Evolutionary conservation across 352 stramenopile genomes (phyloP), one percentile per base, ranked within the genome.

Genomic region (Pythium dissimile): DNA sequence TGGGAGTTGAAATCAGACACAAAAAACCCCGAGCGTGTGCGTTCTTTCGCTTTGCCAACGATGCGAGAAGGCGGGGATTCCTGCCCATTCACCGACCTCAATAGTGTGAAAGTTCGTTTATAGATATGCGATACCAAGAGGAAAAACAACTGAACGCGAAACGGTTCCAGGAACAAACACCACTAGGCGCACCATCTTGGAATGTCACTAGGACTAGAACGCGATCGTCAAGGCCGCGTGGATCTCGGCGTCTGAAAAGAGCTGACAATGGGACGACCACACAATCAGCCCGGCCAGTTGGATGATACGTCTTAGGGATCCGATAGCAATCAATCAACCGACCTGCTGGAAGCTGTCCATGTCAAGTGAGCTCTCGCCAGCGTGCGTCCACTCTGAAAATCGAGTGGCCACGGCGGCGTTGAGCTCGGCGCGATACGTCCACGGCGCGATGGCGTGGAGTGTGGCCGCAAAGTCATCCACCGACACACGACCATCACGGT

Each of bases 391-490:
- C 16, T 37, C 26, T 5, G 46, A 9, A 13, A 78, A 27, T 8
- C 64, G 60, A 2, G 43, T 11, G 1, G 26, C 13, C 6, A 58
- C 16, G 4, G 49, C 39, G 7, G 30, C 41, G 4, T 41, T 39
- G 2, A 65, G 41, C 30, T 64, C 46, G 11, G 20, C 16, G 7
- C 39, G 57, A 15, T 62, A 56, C 6, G 45, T 42, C 0, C 37
- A 21, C 7, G 69, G 47, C 5, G 73, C 59, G 26, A 35, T 55
- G 1, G 47, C 35, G 5, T 21, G 16, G 0, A 77, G 61, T 11
- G 69, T 52, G 0, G 39, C 16, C 21, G 76, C n/a, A 42, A 78
- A 68, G 38, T 84, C 64, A 18, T 71, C 54, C 3, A 73, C 39
- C 0, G 59, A 69, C 37, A 70, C 60, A 4, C 13, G 49, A 10